Conservation (phyloP, 345 rosid genomes). For the Eutrema japonicum region DNA sequence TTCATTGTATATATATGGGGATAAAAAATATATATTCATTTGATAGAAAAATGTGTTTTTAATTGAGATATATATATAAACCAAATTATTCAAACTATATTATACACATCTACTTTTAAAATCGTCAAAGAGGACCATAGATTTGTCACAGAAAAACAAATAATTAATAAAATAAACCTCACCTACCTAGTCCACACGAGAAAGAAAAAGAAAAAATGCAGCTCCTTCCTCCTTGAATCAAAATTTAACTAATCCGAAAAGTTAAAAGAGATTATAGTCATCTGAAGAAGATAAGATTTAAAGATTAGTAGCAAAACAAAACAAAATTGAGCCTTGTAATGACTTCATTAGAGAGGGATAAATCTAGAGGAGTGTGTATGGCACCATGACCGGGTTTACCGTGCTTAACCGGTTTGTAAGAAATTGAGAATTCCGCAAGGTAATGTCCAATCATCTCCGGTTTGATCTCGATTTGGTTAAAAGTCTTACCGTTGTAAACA, state of each 20-base stretch:
- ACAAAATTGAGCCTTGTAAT: too few species aligned
- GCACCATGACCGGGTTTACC: conserved; percentile 46
- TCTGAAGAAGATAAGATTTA: too few species aligned
- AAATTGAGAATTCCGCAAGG: conserved; percentile 54
- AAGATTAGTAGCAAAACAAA: too few species aligned
- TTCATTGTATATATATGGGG: too few species aligned
- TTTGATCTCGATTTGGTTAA: conserved; percentile 71
- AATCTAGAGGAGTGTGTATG: too few species aligned
- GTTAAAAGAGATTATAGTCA: too few species aligned
- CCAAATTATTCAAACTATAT: neutral
- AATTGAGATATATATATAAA: too few species aligned
- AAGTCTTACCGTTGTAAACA: conserved; percentile 68
- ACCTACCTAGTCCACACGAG: conserved; percentile 4
- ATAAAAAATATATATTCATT: too few species aligned
- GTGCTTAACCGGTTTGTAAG: conserved; percentile 65
- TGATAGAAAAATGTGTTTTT: too few species aligned
- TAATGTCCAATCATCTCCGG: conserved; percentile 68
- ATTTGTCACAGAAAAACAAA: neutral
- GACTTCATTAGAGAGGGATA: too few species aligned
- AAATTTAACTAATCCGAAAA: too few species aligned
- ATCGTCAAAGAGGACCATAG: neutral
- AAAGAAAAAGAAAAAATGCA: neutral
- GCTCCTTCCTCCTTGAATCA: too few species aligned
- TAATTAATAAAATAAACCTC: neutral
- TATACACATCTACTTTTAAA: neutral